Percentiles rank a stretch among this genome's conserved stretches.
Conservation (phyloP, 768 basidiomycete species). For the Lenzites betulinus region DNA sequence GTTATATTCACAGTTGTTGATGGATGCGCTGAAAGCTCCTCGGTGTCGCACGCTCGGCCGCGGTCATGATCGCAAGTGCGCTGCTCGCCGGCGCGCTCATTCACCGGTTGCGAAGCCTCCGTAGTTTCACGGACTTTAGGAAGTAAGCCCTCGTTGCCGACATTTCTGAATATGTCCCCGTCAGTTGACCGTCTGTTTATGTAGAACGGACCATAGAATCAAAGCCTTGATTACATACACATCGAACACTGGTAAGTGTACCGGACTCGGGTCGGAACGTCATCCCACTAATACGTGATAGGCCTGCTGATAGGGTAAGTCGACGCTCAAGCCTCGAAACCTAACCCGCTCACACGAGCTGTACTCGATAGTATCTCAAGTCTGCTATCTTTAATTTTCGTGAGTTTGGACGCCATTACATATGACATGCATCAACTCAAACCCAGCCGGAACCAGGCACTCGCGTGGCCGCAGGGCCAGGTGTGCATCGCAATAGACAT, state of each 20-base stretch:
- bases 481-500: background rate
- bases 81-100: constrained; percentile 6
- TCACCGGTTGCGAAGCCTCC: background rate
- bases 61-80: background rate
- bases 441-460: background rate
- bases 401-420: background rate
- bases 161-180: background rate
- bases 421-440: too few relatives aligned
- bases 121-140: background rate
- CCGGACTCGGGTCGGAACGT: too few relatives aligned
- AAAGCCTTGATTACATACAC: background rate
- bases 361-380: background rate
- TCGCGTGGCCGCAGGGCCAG: background rate
- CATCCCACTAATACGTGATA: background rate
- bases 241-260: background rate
- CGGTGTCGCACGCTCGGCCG: background rate
- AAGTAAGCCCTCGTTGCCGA: background rate
- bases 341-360: too few relatives aligned
- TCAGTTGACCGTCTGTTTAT: background rate
- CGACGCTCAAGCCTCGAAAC: background rate
- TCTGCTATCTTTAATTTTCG: constrained; percentile 1
- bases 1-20: background rate
- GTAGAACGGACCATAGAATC: constrained; percentile 1
- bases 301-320: background rate
- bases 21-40: background rate